These are phyloP conservation scores for Barbarea vulgaris DNA, from an alignment of 345 rosid species.

Conservation along the genomic window DNA sequence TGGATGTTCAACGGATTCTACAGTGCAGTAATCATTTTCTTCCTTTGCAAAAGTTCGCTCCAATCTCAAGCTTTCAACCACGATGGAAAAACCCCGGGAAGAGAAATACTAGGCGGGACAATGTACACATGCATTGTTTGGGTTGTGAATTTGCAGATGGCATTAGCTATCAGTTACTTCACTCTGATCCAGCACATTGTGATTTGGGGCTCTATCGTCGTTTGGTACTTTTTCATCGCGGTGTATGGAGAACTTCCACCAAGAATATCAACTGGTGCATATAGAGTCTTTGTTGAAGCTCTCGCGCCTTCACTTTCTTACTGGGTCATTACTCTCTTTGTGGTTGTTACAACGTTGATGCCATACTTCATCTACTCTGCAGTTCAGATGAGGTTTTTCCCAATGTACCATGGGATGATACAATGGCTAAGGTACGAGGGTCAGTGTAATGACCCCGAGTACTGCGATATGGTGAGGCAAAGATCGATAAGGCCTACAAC, in stretches of 20 bases:
- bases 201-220: conserved; percentile 69
- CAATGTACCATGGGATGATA: conserved; percentile 89
- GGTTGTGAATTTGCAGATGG: conserved; percentile 88
- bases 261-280: conserved; percentile 49
- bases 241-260: conserved; percentile 60
- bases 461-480: conserved; percentile 75
- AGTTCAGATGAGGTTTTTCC: conserved; percentile 78
- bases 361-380: conserved; percentile 73
- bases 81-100: conserved; percentile 64
- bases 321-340: conserved; percentile 70
- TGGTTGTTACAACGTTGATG: conserved; percentile 50
- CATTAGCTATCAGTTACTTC: conserved; percentile 73
- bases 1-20: conserved; percentile 84
- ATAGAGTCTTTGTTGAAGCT: conserved; percentile 71
- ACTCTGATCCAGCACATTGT: conserved; percentile 68
- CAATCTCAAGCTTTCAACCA: conserved; percentile 67
- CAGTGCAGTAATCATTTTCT: conserved; percentile 66
- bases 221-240: conserved; percentile 76
- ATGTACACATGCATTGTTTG: conserved; percentile 87
- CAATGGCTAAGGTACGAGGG: conserved; percentile 85
- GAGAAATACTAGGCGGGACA: conserved; percentile 67
- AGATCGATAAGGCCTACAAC: conserved; percentile 70
- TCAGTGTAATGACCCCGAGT: conserved; percentile 64
- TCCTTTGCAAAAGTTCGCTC: conserved; percentile 62
- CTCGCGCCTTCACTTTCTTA: conserved; percentile 76